Percentiles rank a stretch among this genome's conserved stretches.
Evolutionary conservation across 768 basidiomycete species (phyloP).

Genomic region (Boletus sp.): DNA sequence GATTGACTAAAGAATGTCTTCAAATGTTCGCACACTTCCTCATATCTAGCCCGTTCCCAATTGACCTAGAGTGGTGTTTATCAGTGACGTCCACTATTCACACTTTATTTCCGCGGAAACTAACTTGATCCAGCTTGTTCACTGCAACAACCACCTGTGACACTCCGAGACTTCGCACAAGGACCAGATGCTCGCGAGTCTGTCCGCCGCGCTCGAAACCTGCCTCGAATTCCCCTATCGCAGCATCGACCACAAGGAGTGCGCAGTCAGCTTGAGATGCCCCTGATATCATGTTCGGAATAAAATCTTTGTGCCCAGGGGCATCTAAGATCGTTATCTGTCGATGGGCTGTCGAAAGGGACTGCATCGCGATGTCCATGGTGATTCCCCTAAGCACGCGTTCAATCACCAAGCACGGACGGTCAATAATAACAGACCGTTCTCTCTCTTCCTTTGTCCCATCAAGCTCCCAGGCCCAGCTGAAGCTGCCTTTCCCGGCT

Average conservation of each 20-base stretch:
- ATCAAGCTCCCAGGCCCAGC: slow-evolving; percentile 98
- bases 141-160: slow-evolving; percentile 87
- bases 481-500: slow-evolving; percentile 92
- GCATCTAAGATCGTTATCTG: slow-evolving; percentile 94
- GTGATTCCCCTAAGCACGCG: slow-evolving; percentile 76
- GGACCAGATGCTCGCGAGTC: slow-evolving; percentile 89
- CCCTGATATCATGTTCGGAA: slow-evolving; percentile 99
- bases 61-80: slow-evolving; percentile 55
- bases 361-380: slow-evolving; percentile 92
- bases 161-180: slow-evolving; percentile 90
- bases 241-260: slow-evolving; percentile 86
- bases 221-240: slow-evolving; percentile 90
- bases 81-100: background rate
- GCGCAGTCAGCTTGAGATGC: slow-evolving; percentile 97
- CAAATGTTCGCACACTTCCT: slow-evolving; percentile 73
- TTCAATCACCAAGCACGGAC: slow-evolving; percentile 7
- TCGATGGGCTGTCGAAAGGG: slow-evolving; percentile 66
- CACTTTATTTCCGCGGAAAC: slow-evolving; percentile 15
- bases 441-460: slow-evolving; percentile 90
- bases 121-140: slow-evolving; percentile 91
- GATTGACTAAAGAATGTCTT: slow-evolving; percentile 82
- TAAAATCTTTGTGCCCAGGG: slow-evolving; percentile 95
- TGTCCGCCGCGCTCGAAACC: slow-evolving; percentile 94
- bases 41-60: slow-evolving; percentile 81
- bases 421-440: slow-evolving; percentile 49